Base-by-base conservation (phyloP, 768 basidiomycete species). In the Tulasnella sp. region DNA sequence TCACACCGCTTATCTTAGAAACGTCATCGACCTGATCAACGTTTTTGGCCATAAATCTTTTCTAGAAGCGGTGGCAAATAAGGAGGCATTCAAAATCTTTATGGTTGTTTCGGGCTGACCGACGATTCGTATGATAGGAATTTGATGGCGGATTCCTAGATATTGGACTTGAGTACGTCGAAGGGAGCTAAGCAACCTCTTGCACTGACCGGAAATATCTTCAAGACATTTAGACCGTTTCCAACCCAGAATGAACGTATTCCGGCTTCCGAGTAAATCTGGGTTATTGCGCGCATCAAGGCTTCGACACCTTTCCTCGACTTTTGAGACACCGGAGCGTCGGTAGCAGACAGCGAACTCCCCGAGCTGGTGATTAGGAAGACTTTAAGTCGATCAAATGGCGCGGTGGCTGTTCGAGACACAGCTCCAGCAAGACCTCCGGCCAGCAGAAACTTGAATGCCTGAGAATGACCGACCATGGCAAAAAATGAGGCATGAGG, bases 161-260 rank as follows among this genome's bases (percentile, higher is more conserved):
- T 14, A 67, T n/a, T n/a, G 16, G 72, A 8, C 52, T 52, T 64
- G 40, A 63, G 65, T 22, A 52, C 5, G 19, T 19, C 19, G 14
- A 52, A n/a, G n/a, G 47, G 19, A 8, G n/a, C n/a, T 52, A 66
- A 59, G 35, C 41, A 19, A 35, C n/a, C 14, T 39, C 66, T 62
- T 7, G 8, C 29, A 77, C 80, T 44, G 70, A 82, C 83, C 5
- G 95, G 95, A 75, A 98, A 91, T 75, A 98, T 97, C 83, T 98
- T 98, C 68, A 88, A 86, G 34, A 98, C 91, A 64, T 95, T 98
- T 69, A 99, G 83, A 14, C 83, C 83, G 75, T 94, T 97, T 6
- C 97, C 97, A n/a, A 95, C 94, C 96, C 97, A 99, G 79, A 98
- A 99, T 3, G 90, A 92, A 67, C 89, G 83, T 17, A 97, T 81